Base-by-base conservation (phyloP, 2,329 filamentous ascomycete species). In the Verticillium nubilum region DNA sequence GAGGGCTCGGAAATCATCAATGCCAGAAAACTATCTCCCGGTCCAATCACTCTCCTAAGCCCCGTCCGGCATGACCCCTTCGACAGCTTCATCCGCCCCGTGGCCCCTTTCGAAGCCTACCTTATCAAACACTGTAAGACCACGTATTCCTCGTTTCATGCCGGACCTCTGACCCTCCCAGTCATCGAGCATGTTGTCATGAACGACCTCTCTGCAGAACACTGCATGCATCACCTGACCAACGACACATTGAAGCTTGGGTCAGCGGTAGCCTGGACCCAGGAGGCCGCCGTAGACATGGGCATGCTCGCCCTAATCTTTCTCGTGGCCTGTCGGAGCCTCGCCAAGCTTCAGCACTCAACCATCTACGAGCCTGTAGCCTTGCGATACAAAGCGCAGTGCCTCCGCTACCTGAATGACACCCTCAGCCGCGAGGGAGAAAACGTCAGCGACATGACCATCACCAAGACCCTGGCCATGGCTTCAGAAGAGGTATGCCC, bases 231-330 rank as follows among this genome's bases (percentile, higher is more conserved):
- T 10, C 42, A 50, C 9, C n/a, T 50, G n/a, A 50, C n/a, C 42
- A 28, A 23, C 26, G 26, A 42, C 19, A 5, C 12, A 5, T 17
- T 54, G 52, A 31, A 9, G 54, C 47, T 3, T 4, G 35, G 3
- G n/a, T 12, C 47, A 60, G 62, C 60, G 54, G 54, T 64, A 13
- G n/a, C 62, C 23, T 67, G 65, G 65, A 35, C 67, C 17, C 65
- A 59, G 10, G 42, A 60, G 13, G 60, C 66, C 19, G 54, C 58
- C 19, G 42, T 56, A 23, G 67, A 68, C 54, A 26, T 27, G 2
- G 67, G 65, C 23, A 67, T 68, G 65, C 59, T 67, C 12, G 61
- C 60, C 2, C 52, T 54, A n/a, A 42, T 67, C 10, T 61, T 67
- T 17, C 60, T 67, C 31, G 59, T 53, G 6, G 54, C 66, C 0